Conservation (phyloP, 2,329 filamentous ascomycete species). For the Alternaria atra region DNA sequence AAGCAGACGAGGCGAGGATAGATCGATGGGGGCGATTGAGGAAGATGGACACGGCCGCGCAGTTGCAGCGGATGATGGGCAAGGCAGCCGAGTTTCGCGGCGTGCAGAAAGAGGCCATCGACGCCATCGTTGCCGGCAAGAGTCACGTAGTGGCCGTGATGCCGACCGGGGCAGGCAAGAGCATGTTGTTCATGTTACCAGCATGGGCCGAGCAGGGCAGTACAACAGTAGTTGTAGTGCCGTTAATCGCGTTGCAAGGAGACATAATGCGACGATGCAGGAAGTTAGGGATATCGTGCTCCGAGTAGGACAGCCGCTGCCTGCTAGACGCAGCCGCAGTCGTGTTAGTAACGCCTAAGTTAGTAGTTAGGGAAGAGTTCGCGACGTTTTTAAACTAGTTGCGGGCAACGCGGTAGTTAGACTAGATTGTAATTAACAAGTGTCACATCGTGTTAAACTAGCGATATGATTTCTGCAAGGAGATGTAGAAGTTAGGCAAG, state of each 20-base stretch:
- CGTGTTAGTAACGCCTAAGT: slow-evolving; percentile 36
- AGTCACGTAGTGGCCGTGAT: slow-evolving; percentile 33
- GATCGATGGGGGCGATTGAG: slow-evolving; percentile 5
- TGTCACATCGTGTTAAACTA: slow-evolving; percentile 32
- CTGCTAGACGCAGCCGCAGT: slow-evolving; percentile 24
- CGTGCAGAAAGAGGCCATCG: slow-evolving; percentile 12
- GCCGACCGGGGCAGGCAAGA: slow-evolving; percentile 36
- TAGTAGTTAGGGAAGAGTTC: slow-evolving; percentile 30
- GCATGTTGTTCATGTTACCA: slow-evolving; percentile 40
- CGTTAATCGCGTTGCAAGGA: slow-evolving; percentile 28
- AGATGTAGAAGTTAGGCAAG: slow-evolving; percentile 25
- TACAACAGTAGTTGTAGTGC: slow-evolving; percentile 32
- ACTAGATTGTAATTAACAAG: slow-evolving; percentile 31
- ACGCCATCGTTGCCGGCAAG: slow-evolving; percentile 26
- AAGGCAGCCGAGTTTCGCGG: no score
- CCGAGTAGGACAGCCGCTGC: slow-evolving; percentile 25
- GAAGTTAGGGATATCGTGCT: slow-evolving; percentile 20
- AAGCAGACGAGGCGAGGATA: slow-evolving; percentile 15
- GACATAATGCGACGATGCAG: slow-evolving; percentile 29
- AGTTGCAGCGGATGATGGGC: slow-evolving; percentile 16
- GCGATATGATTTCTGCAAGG: slow-evolving; percentile 16
- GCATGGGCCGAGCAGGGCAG: slow-evolving; percentile 22
- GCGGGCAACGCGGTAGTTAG: slow-evolving; percentile 21
- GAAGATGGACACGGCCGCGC: slow-evolving; percentile 15
- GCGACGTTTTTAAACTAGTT: slow-evolving; percentile 28